Base-by-base conservation (phyloP, 2,329 filamentous ascomycete genomes). In the Aspergillus tanneri region DNA sequence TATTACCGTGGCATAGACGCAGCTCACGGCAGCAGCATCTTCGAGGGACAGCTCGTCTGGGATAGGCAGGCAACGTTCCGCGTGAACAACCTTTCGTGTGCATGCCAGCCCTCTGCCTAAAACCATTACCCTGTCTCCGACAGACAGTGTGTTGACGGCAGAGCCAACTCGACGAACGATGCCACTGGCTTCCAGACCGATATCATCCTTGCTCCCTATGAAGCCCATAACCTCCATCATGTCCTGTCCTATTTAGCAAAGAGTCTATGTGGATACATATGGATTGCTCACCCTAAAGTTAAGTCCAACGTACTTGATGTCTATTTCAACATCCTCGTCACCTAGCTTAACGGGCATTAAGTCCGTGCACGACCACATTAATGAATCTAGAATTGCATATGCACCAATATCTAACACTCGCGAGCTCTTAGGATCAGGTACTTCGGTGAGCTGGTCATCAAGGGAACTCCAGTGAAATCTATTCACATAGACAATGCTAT, bases 151-250 rank as follows among this genome's bases (percentile, higher is more conserved):
- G 1, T 38, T 45, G 10, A 67, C 61, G 8, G 43, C 49, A 10
- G 44, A 45, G 1, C 66, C 67, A 11, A 64, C 48, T n/a, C 47
- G 35, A 23, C 47, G 53, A 10, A 71, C 57, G 14, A 68, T 43
- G 16, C 67, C 68, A 41, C 43, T 49, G 12, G 53, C 65, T 47
- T 71, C 68, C 2, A 64, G 30, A 2, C 66, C 67, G n/a, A 68
- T 37, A 9, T 55, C 46, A n/a, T 55, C 51, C 3, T 42, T 40
- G 11, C 52, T 49, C 4, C 50, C 50, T 3, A 67, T 16, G 19
- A 67, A 54, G 2, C 70, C 70, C 57, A 67, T 61, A 2, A 63
- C 53, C 5, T 64, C 56, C 53, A 67, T 61, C 16, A 69, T 53
- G 49, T 71, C 57, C 55, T 59, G 22, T 12, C 1, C 1, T 5